Percentiles rank a stretch among this genome's conserved stretches.
Conservation (phyloP, 225 moss, liverwort and hornwort species). For the Polytrichum commune region DNA sequence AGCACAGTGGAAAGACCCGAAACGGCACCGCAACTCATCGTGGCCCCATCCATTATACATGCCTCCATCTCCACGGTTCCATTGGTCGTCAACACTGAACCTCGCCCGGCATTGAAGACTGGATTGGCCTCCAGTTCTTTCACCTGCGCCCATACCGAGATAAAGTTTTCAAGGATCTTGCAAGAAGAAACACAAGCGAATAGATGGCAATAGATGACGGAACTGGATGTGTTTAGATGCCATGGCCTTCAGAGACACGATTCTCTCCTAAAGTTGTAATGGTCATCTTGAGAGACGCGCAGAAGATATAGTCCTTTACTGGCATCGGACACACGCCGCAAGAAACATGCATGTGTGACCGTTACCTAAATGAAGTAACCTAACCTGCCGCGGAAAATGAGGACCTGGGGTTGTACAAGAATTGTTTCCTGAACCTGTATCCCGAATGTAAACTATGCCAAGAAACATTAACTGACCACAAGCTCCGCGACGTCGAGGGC, state of each 20-base stretch:
- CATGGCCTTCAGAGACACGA: no score
- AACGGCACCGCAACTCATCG: slow-evolving; percentile 77
- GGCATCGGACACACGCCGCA: no score
- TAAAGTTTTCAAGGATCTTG: background rate
- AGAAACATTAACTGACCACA: slow-evolving; percentile 49
- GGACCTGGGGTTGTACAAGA: no score
- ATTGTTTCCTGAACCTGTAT: no score
- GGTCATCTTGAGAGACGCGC: no score
- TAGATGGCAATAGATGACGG: no score
- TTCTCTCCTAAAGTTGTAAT: no score
- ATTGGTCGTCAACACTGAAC: slow-evolving; percentile 68
- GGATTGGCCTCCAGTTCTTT: slow-evolving; percentile 64
- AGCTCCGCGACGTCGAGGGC: slow-evolving; percentile 81
- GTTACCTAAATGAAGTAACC: no score
- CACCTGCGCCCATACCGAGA: slow-evolving; percentile 42
- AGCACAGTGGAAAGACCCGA: slow-evolving; percentile 77
- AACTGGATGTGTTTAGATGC: no score
- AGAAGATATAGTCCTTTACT: no score
- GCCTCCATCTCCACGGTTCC: slow-evolving; percentile 99
- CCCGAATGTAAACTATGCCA: background rate
- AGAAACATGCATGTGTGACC: no score
- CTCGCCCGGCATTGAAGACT: slow-evolving; percentile 77
- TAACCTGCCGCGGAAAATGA: no score
- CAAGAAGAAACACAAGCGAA: background rate
- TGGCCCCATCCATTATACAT: slow-evolving; percentile 80